Evolutionary conservation across 768 basidiomycete species (phyloP).

Genomic region (Hortiboletus campestris): DNA sequence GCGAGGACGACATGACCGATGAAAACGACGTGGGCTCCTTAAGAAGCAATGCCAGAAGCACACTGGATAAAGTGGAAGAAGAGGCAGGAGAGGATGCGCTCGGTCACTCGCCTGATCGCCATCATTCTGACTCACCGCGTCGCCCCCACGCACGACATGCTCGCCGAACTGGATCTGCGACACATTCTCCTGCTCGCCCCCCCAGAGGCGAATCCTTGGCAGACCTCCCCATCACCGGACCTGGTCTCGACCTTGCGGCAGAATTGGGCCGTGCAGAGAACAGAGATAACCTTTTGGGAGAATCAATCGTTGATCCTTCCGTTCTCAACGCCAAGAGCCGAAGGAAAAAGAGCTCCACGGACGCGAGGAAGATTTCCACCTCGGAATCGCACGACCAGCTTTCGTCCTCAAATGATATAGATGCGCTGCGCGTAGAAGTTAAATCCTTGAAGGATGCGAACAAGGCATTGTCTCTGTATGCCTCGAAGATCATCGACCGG

Average conservation of each 20-base stretch:
- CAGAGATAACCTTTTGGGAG: conserved; percentile 70
- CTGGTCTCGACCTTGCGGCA: conserved; percentile 86
- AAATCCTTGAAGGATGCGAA: conserved; percentile 94
- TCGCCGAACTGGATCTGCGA: conserved; percentile 54
- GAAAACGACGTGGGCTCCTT: conserved; percentile 54
- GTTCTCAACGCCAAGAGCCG: conserved; percentile 46
- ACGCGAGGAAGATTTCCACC: conserved; percentile 32
- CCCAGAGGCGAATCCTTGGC: conserved; percentile 79
- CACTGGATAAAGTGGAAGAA: conserved; percentile 65
- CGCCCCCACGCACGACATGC: conserved; percentile 44
- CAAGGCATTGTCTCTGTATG: conserved; percentile 92
- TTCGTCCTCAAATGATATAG: conserved; percentile 55
- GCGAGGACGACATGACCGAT: conserved; percentile 31
- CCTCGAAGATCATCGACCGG: conserved; percentile 96
- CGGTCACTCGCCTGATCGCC: conserved; percentile 37
- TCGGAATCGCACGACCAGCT: conserved; percentile 44
- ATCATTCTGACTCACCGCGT: conserved; percentile 39
- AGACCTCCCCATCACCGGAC: conserved; percentile 83
- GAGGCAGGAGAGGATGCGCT: conserved; percentile 41
- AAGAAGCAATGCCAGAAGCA: conserved; percentile 54
- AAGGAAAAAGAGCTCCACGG: conserved; percentile 36
- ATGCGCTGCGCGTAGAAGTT: conserved; percentile 79
- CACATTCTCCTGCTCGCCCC: conserved; percentile 42
- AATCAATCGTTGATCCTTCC: conserved; percentile 49
- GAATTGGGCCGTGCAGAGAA: conserved; percentile 91